Percentiles rank a stretch among this genome's conserved stretches.
Conservation (phyloP, 192 early-diverging fungal genomes). For the Lobosporangium transversale region DNA sequence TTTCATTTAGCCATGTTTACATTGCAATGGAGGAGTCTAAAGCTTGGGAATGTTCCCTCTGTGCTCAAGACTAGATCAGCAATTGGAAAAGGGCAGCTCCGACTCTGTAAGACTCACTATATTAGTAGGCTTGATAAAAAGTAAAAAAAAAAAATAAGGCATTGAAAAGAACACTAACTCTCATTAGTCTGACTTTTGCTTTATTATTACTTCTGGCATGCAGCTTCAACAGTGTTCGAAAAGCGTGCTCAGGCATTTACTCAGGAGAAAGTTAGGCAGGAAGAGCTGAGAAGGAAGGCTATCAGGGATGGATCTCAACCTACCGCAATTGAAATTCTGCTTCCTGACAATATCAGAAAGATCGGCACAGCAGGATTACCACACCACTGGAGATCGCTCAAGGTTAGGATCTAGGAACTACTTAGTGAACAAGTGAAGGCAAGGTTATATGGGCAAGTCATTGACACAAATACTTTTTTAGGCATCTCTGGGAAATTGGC, state of each 20-base stretch:
- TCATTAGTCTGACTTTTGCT: slow-evolving; percentile 6
- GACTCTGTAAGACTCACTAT: neutral
- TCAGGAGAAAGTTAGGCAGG: slow-evolving; percentile 31
- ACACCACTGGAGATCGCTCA: slow-evolving; percentile 65
- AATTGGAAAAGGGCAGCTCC: neutral
- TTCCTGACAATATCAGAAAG: slow-evolving; percentile 39
- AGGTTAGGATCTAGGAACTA: slow-evolving; percentile 29
- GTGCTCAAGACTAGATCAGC: neutral
- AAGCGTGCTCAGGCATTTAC: slow-evolving; percentile 32
- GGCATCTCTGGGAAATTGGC: slow-evolving; percentile 58
- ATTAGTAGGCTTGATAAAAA: too few relatives aligned
- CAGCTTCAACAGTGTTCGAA: slow-evolving; percentile 36
- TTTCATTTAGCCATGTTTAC: slow-evolving; percentile 20
- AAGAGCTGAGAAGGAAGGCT: neutral
- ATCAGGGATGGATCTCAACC: neutral
- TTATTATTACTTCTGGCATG: neutral
- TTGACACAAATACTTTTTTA: neutral
- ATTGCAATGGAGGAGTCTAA: slow-evolving; percentile 24
- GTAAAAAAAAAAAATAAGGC: neutral
- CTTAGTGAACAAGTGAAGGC: neutral
- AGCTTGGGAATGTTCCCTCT: slow-evolving; percentile 12
- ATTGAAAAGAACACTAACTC: neutral
- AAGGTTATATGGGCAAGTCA: neutral
- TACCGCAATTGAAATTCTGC: slow-evolving; percentile 24
- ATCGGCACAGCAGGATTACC: slow-evolving; percentile 23